Evolutionary conservation across 2,329 filamentous ascomycete species (phyloP).

Genomic region (Emericellopsis atlantica): DNA sequence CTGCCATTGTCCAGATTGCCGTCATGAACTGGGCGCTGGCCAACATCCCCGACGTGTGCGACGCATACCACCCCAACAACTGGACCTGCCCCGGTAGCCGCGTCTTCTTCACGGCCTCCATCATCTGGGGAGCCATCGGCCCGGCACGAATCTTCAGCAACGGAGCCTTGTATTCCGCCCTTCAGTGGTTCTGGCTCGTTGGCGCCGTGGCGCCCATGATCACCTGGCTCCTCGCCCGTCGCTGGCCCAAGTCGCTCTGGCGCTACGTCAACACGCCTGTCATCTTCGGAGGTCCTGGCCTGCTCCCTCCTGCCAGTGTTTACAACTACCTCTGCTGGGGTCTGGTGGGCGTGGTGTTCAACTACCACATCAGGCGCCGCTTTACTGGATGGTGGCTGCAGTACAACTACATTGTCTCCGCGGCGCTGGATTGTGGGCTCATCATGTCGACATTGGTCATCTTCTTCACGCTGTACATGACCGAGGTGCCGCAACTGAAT

Average conservation of each 20-base stretch:
- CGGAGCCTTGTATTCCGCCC: slow-evolving; percentile 45
- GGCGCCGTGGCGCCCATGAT: slow-evolving; percentile 49
- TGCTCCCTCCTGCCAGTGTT: slow-evolving; percentile 56
- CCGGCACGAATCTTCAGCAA: slow-evolving; percentile 56
- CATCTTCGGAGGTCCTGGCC: slow-evolving; percentile 51
- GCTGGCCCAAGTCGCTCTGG: slow-evolving; percentile 47
- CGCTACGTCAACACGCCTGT: slow-evolving; percentile 57
- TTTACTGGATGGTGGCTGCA: slow-evolving; percentile 64
- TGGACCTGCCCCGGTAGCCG: slow-evolving; percentile 43
- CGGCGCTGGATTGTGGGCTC: slow-evolving; percentile 56
- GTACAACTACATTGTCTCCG: slow-evolving; percentile 67
- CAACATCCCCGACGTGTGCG: slow-evolving; percentile 50
- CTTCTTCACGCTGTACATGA: slow-evolving; percentile 55
- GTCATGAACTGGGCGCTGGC: slow-evolving; percentile 56
- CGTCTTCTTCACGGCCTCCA: slow-evolving; percentile 54
- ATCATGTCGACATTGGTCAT: slow-evolving; percentile 55
- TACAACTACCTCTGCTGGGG: slow-evolving; percentile 64
- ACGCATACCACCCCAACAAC: slow-evolving; percentile 34
- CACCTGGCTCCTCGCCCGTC: slow-evolving; percentile 49
- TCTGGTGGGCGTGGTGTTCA: slow-evolving; percentile 53
- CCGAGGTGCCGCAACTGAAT: slow-evolving; percentile 35
- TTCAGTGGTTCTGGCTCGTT: slow-evolving; percentile 62
- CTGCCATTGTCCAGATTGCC: slow-evolving; percentile 47
- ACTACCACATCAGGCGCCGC: slow-evolving; percentile 51
- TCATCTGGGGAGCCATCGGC: slow-evolving; percentile 64